Percentiles rank a stretch among this genome's conserved stretches.
These are phyloP conservation scores for Cryphonectria carpinicola DNA, from an alignment of 2,329 filamentous ascomycete species.

Conservation along the genomic window DNA sequence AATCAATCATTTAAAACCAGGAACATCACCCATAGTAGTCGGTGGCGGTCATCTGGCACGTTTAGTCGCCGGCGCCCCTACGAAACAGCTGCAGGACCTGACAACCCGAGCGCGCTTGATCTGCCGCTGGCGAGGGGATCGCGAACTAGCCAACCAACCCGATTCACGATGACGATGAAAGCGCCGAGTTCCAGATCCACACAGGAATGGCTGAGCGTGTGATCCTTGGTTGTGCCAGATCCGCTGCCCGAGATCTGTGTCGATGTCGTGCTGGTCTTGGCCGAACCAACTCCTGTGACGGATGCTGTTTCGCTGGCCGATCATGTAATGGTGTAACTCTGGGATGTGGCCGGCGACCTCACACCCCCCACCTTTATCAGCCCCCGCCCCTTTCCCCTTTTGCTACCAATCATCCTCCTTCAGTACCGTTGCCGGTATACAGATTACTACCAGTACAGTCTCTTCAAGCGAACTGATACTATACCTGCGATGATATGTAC, in stretches of 20 bases:
- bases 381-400: not conserved
- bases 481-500: too few relatives aligned
- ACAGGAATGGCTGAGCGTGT: not conserved
- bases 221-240: not conserved
- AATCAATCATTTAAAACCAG: not conserved
- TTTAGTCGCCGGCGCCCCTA: not conserved
- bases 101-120: not conserved
- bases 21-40: not conserved
- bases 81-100: not conserved
- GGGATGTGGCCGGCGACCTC: slow-evolving; percentile 9
- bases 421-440: not conserved
- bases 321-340: slow-evolving; percentile 25
- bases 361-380: not conserved
- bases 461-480: not conserved
- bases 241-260: not conserved
- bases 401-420: not conserved
- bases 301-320: slow-evolving; percentile 23
- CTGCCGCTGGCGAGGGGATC: not conserved
- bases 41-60: not conserved
- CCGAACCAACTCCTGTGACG: slow-evolving; percentile 14
- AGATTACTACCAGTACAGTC: not conserved
- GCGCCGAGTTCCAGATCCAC: not conserved
- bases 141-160: not conserved
- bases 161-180: not conserved
- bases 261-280: slow-evolving; percentile 4